Evolutionary conservation across 2,329 filamentous ascomycete genomes (phyloP), one percentile per base, ranked within the genome.

Genomic region (Phaeosphaeria sp.): DNA sequence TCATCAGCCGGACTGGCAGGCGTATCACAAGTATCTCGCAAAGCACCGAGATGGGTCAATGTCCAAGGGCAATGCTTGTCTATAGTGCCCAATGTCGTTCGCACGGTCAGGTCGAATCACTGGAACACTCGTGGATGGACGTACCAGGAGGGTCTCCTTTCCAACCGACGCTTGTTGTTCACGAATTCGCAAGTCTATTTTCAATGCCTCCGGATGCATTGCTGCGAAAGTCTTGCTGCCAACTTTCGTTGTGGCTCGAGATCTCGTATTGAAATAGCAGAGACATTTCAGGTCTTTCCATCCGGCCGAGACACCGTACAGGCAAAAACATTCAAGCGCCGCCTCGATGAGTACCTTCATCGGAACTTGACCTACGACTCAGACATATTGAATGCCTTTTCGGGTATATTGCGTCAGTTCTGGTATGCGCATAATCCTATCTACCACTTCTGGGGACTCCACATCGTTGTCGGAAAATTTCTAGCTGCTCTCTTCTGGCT

Each of bases 131-230:
- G n/a, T 36, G 25, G 25, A 39, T 27, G 50, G 50, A 53, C 50
- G 20, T 53, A 53, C 23, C 50, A 53, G 25, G 50, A 53, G 21
- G 50, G 50, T 2, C 15, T 53, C 10, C 50, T 53, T 7, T 39
- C 50, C 11, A n/a, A n/a, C 1, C 39, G 50, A 1, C 22, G 50
- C 7, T 20, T 53, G 7, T 1, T 53, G 13, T 53, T 53, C 22
- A 53, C 41, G 6, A 1, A 21, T 11, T 30, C 13, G 2, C 41
- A 46, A 33, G n/a, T 46, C 18, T 46, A 47, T n/a, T 51, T 49
- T 18, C 47, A 36, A 36, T 49, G 47, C 30, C 21, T 49, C 2
- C 10, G 21, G 7, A 36, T 22, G 17, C 17, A 47, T 27, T n/a
- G 21, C 9, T 25, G 44, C 22, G 44, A 47, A 5, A 18, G n/a